phyloP scores from a whole-genome alignment of 331 rosid genomes.

The Dryas integrifolia region DNA sequence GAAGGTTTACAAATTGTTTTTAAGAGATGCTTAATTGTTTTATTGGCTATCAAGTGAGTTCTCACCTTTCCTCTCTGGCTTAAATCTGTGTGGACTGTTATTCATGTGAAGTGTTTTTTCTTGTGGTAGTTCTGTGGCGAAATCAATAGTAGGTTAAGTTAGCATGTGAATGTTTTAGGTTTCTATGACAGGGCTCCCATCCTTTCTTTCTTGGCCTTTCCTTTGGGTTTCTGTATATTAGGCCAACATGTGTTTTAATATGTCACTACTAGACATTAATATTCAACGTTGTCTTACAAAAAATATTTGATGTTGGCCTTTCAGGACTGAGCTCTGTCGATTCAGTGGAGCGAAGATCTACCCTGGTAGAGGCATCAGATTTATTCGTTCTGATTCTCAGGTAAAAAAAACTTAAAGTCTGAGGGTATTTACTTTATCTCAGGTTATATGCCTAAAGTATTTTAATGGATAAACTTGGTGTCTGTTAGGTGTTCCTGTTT shows the following conservation, averaged over 20 bases:
- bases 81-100: no score
- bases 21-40: background rate
- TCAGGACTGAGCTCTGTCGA: slow-evolving; percentile 82
- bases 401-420: slow-evolving; percentile 20
- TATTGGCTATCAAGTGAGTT: background rate
- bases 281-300: background rate
- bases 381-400: slow-evolving; percentile 75
- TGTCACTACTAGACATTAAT: background rate
- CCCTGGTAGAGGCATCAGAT: slow-evolving; percentile 75
- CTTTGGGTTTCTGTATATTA: background rate
- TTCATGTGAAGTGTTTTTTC: background rate
- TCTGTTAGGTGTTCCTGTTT: slow-evolving; percentile 65
- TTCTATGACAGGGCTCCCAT: background rate
- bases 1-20: background rate
- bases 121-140: background rate
- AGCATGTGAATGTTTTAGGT: background rate
- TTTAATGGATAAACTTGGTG: background rate
- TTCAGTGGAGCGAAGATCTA: slow-evolving; percentile 83
- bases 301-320: slow-evolving; percentile 2
- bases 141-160: background rate
- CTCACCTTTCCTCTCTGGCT: no score
- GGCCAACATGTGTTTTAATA: background rate
- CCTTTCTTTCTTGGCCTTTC: background rate
- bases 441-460: background rate
- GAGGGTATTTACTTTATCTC: background rate